Base-by-base conservation (phyloP, 129 eudicot species). In the Silybum marianum region DNA sequence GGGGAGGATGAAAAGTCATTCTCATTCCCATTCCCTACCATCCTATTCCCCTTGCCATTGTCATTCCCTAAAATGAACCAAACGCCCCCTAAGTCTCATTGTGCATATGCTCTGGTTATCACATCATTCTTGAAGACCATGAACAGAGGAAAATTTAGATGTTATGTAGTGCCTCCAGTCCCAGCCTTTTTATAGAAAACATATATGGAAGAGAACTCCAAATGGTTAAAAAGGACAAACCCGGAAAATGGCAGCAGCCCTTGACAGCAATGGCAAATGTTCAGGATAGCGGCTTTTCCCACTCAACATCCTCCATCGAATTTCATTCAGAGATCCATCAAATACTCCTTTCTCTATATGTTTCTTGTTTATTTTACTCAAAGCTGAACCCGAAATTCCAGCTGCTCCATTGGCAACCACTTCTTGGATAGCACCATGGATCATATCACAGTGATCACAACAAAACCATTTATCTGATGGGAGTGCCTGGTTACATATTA, bases 381-480 rank as follows among this genome's bases (percentile, higher is more conserved):
- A 80, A 19, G 84, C 84, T 34, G 93, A 71, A 81, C 79, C 86
- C 51, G 99, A 90, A 75, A 92, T 72, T 34, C 75, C 77, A 76
- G 89, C 86, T 73, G 91, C 84, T 9, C 97, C 99, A 14, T 83
- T 87, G 19, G 74, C 74, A 81, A 86, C 88, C 68, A 85, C 80
- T 38, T 81, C 90, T 82, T 88, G 92, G 74, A 95, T 90, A 32
- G 88, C 86, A 65, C 70, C 86, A 89, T 90, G 90, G 66, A 95
- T 92, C 80, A 76, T 88, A 26, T 85, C 65, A 94, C 99, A 95
- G 72, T 90, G 90, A 76, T 84, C 71, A 23, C 97, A 88, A 78
- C 99, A 95, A 86, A 95, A 95, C 99, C 99, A 95, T 71, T 95
- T 92, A 76, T 90, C 99, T 46, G 80, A 72, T 10, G 99, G 99